Evolutionary conservation across 2,329 filamentous ascomycete species (phyloP).

Genomic region (Paecilomyces formosus): DNA sequence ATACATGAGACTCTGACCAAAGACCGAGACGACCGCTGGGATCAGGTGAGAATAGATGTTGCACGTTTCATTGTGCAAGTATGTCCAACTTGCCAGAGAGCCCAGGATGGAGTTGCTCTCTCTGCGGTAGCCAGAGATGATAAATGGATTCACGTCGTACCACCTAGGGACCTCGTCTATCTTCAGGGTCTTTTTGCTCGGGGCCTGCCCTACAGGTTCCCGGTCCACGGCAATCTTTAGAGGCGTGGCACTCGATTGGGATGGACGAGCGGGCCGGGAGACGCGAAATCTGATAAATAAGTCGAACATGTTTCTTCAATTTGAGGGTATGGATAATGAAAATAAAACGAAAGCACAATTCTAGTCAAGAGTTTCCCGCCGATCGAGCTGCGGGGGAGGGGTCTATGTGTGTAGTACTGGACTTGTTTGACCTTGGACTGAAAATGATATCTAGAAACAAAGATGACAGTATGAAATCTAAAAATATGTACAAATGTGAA

Average conservation of each 20-base stretch:
- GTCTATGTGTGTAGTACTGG: background rate
- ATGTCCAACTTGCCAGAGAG: slow-evolving; percentile 35
- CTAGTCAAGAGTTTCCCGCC: background rate
- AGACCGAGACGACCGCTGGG: slow-evolving; percentile 25
- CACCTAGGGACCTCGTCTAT: slow-evolving; percentile 35
- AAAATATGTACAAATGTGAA: background rate
- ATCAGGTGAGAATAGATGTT: slow-evolving; percentile 42
- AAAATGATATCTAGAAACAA: background rate
- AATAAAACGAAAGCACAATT: background rate
- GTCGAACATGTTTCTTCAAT: background rate
- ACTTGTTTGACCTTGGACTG: background rate
- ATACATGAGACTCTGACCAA: slow-evolving; percentile 3
- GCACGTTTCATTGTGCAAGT: slow-evolving; percentile 38
- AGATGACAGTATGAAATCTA: background rate
- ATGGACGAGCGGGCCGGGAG: background rate
- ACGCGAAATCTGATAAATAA: background rate
- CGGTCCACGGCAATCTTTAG: background rate
- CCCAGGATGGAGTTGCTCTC: slow-evolving; percentile 26
- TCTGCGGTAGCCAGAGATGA: slow-evolving; percentile 38
- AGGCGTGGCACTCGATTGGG: background rate
- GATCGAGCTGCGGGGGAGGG: background rate
- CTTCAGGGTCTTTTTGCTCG: slow-evolving; percentile 13
- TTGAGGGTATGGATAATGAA: background rate
- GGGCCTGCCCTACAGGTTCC: background rate
- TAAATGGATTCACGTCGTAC: slow-evolving; percentile 37